Conservation (phyloP, 495 filamentous ascomycete genomes). For the Chaetomium fimeti region DNA sequence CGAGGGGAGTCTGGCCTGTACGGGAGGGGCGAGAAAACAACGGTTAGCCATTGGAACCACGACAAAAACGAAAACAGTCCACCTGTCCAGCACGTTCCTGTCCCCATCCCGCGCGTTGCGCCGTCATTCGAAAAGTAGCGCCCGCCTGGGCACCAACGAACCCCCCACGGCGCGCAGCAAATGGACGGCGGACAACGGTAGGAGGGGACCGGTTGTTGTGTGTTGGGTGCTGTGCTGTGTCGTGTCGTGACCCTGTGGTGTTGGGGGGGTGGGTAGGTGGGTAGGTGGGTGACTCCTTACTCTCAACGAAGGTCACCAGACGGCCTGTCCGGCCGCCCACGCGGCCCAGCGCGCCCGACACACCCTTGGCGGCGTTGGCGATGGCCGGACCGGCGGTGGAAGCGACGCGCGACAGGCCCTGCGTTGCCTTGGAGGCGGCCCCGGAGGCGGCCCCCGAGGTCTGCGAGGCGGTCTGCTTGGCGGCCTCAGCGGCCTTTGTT, state of each 20-base stretch:
- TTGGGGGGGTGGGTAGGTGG: not conserved
- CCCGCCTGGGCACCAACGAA: not conserved
- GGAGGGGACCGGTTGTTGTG: not conserved
- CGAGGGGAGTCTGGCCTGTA: slow-evolving; percentile 78
- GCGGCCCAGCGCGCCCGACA: slow-evolving; percentile 64
- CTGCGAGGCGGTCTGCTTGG: slow-evolving; percentile 58
- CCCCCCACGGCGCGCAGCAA: not conserved
- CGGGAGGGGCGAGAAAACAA: not conserved
- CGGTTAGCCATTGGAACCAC: slow-evolving; percentile 21
- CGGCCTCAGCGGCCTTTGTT: slow-evolving; percentile 60
- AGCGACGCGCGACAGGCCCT: slow-evolving; percentile 82
- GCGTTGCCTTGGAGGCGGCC: slow-evolving; percentile 70
- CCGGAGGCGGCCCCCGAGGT: slow-evolving; percentile 64
- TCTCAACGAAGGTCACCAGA: slow-evolving; percentile 76
- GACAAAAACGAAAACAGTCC: not conserved
- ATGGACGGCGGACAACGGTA: not conserved
- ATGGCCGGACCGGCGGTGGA: slow-evolving; percentile 77
- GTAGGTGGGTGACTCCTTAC: slow-evolving; percentile 55
- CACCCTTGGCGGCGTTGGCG: slow-evolving; percentile 63
- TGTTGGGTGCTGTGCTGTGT: too few relatives aligned
- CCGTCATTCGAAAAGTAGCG: not conserved
- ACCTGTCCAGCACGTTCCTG: not conserved
- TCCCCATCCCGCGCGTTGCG: not conserved
- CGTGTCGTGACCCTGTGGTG: not conserved
- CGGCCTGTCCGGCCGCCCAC: slow-evolving; percentile 83